Percentiles rank a stretch among this genome's conserved stretches.
Conservation (phyloP, 2,329 filamentous ascomycete species). For the Calonectria hawksworthii region DNA sequence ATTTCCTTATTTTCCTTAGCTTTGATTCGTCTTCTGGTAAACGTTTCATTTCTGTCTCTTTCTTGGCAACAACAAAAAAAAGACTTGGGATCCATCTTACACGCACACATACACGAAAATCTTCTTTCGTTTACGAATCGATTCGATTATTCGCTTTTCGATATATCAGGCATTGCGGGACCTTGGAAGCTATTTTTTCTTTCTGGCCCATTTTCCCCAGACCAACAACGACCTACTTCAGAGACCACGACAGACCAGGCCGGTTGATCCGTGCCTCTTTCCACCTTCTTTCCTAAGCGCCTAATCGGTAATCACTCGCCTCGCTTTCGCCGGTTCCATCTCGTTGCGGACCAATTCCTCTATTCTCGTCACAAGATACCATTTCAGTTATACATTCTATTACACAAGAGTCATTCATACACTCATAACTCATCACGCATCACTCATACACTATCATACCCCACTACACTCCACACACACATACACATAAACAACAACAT, state of each 20-base stretch:
- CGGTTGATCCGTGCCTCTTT: conserved; percentile 46
- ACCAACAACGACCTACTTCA: conserved; percentile 33
- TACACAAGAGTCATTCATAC: conserved; percentile 17
- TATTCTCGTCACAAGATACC: not conserved
- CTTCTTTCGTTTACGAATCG: conserved; percentile 19
- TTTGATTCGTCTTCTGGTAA: conserved; percentile 47
- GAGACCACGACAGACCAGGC: conserved; percentile 37
- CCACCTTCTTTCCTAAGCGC: conserved; percentile 33
- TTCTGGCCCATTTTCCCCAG: conserved; percentile 34
- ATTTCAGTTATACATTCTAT: not conserved
- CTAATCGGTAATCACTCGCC: conserved; percentile 46
- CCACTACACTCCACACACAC: conserved; percentile 13
- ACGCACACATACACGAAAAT: too few species aligned
- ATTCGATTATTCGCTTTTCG: conserved; percentile 30
- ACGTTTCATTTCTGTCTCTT: conserved; percentile 42
- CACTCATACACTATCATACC: conserved; percentile 24
- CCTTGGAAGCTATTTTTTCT: conserved; percentile 27
- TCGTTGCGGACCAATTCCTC: not conserved
- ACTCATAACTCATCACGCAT: not conserved
- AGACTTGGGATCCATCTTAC: conserved; percentile 23
- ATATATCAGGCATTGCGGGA: conserved; percentile 20
- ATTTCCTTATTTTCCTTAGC: conserved; percentile 40
- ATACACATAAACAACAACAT: not conserved
- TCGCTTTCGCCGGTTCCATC: conserved; percentile 27
- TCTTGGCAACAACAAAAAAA: conserved; percentile 29